Evolutionary conservation across 2,329 filamentous ascomycete genomes (phyloP).

Genomic region (Onygenales sp.): DNA sequence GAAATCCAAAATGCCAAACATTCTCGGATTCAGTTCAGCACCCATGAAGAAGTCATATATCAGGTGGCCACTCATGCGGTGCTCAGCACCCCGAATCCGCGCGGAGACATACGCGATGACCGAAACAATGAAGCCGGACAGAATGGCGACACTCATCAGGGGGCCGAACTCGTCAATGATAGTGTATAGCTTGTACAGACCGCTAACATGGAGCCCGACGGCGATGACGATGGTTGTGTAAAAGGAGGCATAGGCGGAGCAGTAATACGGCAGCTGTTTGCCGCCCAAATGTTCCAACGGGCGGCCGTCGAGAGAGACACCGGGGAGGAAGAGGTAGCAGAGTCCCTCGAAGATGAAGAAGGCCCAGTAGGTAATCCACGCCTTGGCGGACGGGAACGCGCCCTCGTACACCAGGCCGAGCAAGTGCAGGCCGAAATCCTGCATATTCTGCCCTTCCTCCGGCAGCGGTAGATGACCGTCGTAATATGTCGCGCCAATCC

Average conservation of each 20-base stretch:
- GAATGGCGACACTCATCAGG: constrained; percentile 82
- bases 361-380: constrained; percentile 90
- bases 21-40: constrained; percentile 73
- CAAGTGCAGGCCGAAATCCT: constrained; percentile 64
- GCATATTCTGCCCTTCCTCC: constrained; percentile 53
- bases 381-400: constrained; percentile 71
- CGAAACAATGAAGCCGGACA: constrained; percentile 77
- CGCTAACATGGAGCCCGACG: constrained; percentile 66
- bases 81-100: constrained; percentile 66
- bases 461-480: constrained; percentile 69
- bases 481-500: constrained; percentile 91
- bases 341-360: constrained; percentile 79
- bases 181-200: constrained; percentile 80
- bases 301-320: constrained; percentile 81
- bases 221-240: constrained; percentile 73
- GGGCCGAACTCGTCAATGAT: constrained; percentile 93
- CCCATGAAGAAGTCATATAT: constrained; percentile 91
- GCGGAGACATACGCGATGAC: constrained; percentile 82
- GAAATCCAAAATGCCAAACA: constrained; percentile 78
- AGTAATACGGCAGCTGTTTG: constrained; percentile 88
- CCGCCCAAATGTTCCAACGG: constrained; percentile 72
- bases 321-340: constrained; percentile 78
- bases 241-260: constrained; percentile 78
- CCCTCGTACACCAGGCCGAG: constrained; percentile 66
- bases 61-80: constrained; percentile 79